Percentiles rank a stretch among this genome's conserved stretches.
Evolutionary conservation across 768 basidiomycete genomes (phyloP).

Genomic region (Rhodocollybia butyracea): DNA sequence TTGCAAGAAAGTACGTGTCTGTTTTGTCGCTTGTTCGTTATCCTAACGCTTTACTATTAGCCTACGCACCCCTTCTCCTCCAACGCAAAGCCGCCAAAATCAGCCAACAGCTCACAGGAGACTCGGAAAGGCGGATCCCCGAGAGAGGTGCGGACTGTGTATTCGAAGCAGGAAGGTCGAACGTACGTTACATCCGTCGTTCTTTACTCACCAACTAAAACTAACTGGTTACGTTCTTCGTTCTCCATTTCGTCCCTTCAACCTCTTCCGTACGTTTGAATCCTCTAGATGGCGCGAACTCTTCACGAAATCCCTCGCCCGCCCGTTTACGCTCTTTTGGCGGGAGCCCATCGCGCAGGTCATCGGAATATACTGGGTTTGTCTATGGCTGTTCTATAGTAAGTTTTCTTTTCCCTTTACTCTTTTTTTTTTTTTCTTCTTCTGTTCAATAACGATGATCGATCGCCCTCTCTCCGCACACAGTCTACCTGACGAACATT

Average conservation of each 20-base stretch:
- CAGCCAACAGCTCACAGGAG: slow-evolving; percentile 36
- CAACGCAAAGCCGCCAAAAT: slow-evolving; percentile 51
- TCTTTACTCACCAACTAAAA: not conserved
- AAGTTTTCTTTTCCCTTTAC: slow-evolving; percentile 24
- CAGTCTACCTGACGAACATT: slow-evolving; percentile 68
- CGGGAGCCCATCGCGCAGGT: slow-evolving; percentile 67
- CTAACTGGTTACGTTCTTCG: no score
- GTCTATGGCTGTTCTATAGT: slow-evolving; percentile 64
- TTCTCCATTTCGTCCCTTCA: not conserved
- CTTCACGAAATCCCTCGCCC: slow-evolving; percentile 48
- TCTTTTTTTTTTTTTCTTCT: no score
- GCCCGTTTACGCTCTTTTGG: slow-evolving; percentile 64
- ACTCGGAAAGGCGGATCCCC: slow-evolving; percentile 32
- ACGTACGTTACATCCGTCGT: slow-evolving; percentile 6
- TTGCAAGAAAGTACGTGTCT: slow-evolving; percentile 57
- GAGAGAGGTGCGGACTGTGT: slow-evolving; percentile 45
- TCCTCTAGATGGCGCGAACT: slow-evolving; percentile 23
- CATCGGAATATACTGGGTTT: slow-evolving; percentile 63
- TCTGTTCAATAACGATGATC: not conserved
- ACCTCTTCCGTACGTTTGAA: not conserved
- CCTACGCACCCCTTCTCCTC: slow-evolving; percentile 41
- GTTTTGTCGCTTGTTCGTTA: slow-evolving; percentile 18
- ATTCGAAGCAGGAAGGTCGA: slow-evolving; percentile 25
- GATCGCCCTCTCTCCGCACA: not conserved
- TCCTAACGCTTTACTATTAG: slow-evolving; percentile 27